phyloP scores from a whole-genome alignment of 2,329 filamentous ascomycete species.

The Beauveria scarabaeidicola region DNA sequence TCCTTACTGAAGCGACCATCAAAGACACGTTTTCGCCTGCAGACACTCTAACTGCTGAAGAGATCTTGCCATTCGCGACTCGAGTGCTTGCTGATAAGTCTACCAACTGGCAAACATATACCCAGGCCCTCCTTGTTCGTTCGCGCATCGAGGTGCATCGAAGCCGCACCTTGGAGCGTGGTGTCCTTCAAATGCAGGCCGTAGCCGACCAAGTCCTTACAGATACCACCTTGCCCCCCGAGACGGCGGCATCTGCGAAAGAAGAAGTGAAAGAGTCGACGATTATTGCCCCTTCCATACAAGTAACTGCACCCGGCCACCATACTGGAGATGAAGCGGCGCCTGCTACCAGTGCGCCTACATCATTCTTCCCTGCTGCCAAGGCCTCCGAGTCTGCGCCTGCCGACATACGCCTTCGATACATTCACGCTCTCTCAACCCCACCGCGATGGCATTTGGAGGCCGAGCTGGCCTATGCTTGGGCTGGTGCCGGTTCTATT shows the following conservation, averaged over 20 bases:
- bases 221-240: slow-evolving; percentile 51
- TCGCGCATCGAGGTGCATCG: slow-evolving; percentile 84
- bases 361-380: slow-evolving; percentile 72
- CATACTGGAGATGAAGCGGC: slow-evolving; percentile 13
- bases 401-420: slow-evolving; percentile 65
- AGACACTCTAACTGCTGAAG: slow-evolving; percentile 82
- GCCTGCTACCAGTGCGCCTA: slow-evolving; percentile 37
- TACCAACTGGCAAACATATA: slow-evolving; percentile 97
- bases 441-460: slow-evolving; percentile 92
- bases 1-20: slow-evolving; percentile 79
- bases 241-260: slow-evolving; percentile 21
- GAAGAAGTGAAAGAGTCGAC: slow-evolving; percentile 21
- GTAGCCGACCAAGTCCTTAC: slow-evolving; percentile 92
- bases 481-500: slow-evolving; percentile 80
- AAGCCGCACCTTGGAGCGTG: slow-evolving; percentile 79
- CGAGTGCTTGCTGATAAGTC: slow-evolving; percentile 81
- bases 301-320: slow-evolving; percentile 32
- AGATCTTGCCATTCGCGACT: slow-evolving; percentile 83
- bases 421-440: slow-evolving; percentile 74
- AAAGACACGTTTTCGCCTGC: slow-evolving; percentile 79
- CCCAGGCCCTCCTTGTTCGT: slow-evolving; percentile 80
- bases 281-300: slow-evolving; percentile 35
- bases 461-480: slow-evolving; percentile 84
- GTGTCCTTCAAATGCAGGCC: slow-evolving; percentile 85
- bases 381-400: slow-evolving; percentile 71